Conservation (phyloP, 331 rosid genomes). For the Acacia pycnantha region DNA sequence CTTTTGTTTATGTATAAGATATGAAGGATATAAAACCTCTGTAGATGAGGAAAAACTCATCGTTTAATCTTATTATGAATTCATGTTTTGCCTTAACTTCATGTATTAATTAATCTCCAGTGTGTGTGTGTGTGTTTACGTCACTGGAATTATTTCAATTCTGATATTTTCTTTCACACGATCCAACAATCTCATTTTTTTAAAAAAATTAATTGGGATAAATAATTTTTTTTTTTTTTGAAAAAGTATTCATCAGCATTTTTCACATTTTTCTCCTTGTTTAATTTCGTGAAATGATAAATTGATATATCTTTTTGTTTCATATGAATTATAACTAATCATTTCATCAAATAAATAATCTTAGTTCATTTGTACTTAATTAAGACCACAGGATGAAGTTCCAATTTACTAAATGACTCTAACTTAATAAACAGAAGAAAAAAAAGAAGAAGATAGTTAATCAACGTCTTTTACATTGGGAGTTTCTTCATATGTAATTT, state of each 20-base stretch:
- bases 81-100: background rate
- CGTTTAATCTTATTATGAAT: background rate
- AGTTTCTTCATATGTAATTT: background rate
- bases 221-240: background rate
- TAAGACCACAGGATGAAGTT: background rate
- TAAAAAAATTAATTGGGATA: background rate
- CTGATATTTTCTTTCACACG: background rate
- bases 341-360: background rate
- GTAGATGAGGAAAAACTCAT: constrained; percentile 31
- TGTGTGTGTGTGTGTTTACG: background rate
- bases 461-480: background rate
- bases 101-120: background rate
- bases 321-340: background rate
- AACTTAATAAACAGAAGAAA: too few relatives aligned
- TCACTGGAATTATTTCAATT: constrained; percentile 10
- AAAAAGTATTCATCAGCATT: background rate
- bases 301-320: background rate
- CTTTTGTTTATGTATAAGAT: background rate
- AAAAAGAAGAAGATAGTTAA: too few relatives aligned
- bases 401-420: background rate
- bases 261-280: background rate
- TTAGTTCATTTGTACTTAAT: background rate
- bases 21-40: background rate
- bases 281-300: background rate
- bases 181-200: background rate